These are phyloP conservation scores for Heliamphora pulchella DNA, from an alignment of 179 eudicot genomes.

Conservation along the genomic window DNA sequence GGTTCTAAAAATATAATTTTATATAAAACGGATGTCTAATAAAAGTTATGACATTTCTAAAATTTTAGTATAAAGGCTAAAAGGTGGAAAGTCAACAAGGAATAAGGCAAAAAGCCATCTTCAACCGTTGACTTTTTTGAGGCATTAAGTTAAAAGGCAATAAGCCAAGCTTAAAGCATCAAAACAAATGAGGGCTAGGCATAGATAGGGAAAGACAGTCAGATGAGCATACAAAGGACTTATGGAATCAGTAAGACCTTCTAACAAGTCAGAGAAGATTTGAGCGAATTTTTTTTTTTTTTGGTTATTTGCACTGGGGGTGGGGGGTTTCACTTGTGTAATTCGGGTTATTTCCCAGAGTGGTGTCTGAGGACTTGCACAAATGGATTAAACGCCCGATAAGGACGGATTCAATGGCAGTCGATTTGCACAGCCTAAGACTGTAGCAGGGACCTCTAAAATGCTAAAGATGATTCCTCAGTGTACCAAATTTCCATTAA, in stretches of 20 bases:
- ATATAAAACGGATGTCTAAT: no score
- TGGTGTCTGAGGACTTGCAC: background rate
- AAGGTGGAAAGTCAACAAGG: no score
- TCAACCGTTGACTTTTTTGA: no score
- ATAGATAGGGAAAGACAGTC: background rate
- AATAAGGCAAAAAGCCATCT: no score
- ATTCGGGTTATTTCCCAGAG: background rate
- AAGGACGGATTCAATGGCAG: background rate
- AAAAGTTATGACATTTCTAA: no score
- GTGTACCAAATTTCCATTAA: background rate
- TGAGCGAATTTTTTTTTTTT: background rate
- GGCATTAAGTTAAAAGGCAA: no score
- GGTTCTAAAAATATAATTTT: no score
- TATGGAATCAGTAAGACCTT: background rate
- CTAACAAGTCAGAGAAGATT: background rate
- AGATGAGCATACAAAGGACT: background rate
- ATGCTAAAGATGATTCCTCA: background rate
- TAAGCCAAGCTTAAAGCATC: no score
- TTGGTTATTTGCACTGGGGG: background rate
- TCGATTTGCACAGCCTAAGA: background rate
- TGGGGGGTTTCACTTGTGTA: background rate
- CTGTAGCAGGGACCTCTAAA: background rate
- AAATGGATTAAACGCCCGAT: background rate
- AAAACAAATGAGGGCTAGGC: no score
- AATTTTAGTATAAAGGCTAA: no score